Percentiles rank a stretch among this genome's conserved stretches.
Evolutionary conservation across 169 alveolate genomes (phyloP).

Genomic region (Eimeria sp.): DNA sequence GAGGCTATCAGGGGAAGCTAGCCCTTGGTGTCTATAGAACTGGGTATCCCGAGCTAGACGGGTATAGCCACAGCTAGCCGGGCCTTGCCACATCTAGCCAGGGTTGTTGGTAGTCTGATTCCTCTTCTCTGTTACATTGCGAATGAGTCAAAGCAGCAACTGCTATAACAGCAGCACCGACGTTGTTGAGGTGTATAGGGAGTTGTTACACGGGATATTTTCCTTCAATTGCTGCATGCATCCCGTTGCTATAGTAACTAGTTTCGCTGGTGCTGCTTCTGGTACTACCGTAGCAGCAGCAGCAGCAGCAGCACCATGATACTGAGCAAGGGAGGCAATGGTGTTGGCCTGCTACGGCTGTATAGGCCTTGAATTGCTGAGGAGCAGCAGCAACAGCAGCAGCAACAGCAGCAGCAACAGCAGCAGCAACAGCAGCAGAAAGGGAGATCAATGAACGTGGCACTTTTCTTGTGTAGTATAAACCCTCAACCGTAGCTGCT

Average conservation of each 20-base stretch:
- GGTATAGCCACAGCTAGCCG: neutral
- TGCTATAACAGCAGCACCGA: neutral
- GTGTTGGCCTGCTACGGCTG: neutral
- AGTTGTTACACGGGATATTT: neutral
- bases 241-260: neutral
- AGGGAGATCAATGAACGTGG: too few species aligned
- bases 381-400: conserved; percentile 22
- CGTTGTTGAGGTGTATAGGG: neutral
- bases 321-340: too few species aligned
- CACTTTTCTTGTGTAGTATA: too few species aligned
- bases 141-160: neutral
- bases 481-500: too few species aligned
- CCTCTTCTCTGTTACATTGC: neutral
- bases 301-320: too few species aligned
- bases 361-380: neutral
- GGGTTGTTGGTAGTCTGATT: neutral
- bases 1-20: neutral
- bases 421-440: conserved; percentile 43
- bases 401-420: too few species aligned
- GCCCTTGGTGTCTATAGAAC: neutral
- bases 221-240: neutral
- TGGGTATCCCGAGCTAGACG: neutral
- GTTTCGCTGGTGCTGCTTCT: neutral
- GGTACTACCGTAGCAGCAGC: neutral
- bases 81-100: neutral